A percentile compares a stretch with the other conserved stretches of the same genome.
Conservation (phyloP, 164 flowering plant genomes). For the Sextonia rubra region DNA sequence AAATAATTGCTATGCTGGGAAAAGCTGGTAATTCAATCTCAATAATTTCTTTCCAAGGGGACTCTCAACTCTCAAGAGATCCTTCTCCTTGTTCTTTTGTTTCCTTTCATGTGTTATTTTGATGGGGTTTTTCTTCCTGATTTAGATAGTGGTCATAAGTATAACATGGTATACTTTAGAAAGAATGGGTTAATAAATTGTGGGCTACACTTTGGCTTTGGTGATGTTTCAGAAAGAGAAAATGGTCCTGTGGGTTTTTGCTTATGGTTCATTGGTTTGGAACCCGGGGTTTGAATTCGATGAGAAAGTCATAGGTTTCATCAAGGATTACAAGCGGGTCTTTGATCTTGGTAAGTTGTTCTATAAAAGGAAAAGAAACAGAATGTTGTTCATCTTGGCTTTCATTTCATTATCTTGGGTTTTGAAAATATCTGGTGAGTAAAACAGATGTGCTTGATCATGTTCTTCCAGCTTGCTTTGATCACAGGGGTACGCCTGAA, state of each 20-base stretch:
- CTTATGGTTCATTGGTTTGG: conserved; percentile 94
- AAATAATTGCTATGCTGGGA: too few relatives aligned
- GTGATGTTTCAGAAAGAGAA: conserved; percentile 24
- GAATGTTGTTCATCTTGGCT: not conserved
- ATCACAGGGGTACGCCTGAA: conserved; percentile 96
- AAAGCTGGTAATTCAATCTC: too few relatives aligned
- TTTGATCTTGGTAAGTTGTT: conserved; percentile 77
- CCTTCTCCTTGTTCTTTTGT: too few relatives aligned
- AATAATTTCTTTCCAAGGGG: too few relatives aligned
- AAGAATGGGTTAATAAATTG: not conserved
- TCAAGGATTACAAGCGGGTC: conserved; percentile 80
- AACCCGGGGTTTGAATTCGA: conserved; percentile 93
- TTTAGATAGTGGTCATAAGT: too few relatives aligned
- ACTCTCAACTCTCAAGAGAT: too few relatives aligned
- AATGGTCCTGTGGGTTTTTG: conserved; percentile 98
- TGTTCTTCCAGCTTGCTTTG: conserved; percentile 80
- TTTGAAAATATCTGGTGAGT: not conserved
- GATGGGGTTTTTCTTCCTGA: not conserved
- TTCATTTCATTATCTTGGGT: not conserved
- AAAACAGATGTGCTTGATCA: not conserved
- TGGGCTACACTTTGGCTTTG: not conserved
- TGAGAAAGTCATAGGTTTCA: conserved; percentile 78
- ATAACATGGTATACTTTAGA: not conserved
- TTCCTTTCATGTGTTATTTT: too few relatives aligned
- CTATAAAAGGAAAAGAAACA: not conserved